A percentile compares a stretch with the other conserved stretches of the same genome.
Conservation (phyloP, 345 rosid genomes). For the Eucalyptus sp. region DNA sequence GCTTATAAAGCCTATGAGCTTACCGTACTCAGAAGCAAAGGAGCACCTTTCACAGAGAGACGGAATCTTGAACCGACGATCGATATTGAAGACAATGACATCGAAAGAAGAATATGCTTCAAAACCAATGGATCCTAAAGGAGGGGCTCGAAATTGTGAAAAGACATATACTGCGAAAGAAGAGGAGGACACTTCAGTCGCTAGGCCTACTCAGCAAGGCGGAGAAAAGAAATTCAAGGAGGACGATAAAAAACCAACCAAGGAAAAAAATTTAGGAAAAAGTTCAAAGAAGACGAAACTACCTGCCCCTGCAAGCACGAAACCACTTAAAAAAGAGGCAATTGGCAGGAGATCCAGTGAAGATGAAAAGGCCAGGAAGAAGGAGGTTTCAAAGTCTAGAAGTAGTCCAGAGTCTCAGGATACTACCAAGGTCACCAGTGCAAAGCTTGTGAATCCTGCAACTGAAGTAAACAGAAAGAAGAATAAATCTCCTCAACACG, state of each 20-base stretch:
- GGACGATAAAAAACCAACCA: constrained; percentile 8
- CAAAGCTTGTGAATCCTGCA: constrained; percentile 18
- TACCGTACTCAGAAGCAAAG: constrained; percentile 4
- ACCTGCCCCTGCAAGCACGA: not conserved
- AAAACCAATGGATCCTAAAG: constrained; percentile 12
- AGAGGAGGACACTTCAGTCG: constrained; percentile 1
- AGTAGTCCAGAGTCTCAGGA: constrained; percentile 18
- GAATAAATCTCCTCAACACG: constrained; percentile 1
- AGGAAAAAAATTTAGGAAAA: constrained; percentile 17
- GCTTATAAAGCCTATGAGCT: not conserved
- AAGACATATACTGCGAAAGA: constrained; percentile 1
- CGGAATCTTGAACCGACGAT: not conserved
- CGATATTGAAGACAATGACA: constrained; percentile 11
- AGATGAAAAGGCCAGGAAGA: constrained; percentile 12
- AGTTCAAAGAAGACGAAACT: constrained; percentile 17
- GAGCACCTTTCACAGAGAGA: constrained; percentile 5
- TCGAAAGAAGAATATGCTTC: constrained; percentile 17
- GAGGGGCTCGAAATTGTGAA: not conserved
- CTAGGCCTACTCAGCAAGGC: constrained; percentile 20
- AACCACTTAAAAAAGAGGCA: constrained; percentile 11
- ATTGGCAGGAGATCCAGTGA: constrained; percentile 12
- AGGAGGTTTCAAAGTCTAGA: constrained; percentile 22
- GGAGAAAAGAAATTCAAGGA: not conserved
- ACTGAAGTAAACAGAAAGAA: constrained; percentile 8
- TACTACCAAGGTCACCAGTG: constrained; percentile 14